These are phyloP conservation scores for Pilasporangium apinafurcum DNA, from an alignment of 352 stramenopile species.

Conservation along the genomic window DNA sequence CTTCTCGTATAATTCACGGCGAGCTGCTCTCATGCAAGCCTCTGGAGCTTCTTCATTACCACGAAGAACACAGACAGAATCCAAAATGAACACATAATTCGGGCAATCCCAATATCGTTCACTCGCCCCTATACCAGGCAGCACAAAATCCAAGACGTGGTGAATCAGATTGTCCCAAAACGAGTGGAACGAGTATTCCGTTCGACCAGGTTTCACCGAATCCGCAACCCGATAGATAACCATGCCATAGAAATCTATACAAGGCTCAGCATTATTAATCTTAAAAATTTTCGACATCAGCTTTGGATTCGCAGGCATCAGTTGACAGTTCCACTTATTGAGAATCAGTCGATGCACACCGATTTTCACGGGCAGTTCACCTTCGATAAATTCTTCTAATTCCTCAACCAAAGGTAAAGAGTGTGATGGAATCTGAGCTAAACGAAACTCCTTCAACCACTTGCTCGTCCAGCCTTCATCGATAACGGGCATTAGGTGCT, in stretches of 20 bases:
- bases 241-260: conserved; percentile 10
- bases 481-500: not conserved
- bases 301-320: conserved; percentile 8
- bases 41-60: conserved; percentile 10
- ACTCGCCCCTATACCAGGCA: conserved; percentile 11
- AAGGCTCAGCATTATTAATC: conserved; percentile 10
- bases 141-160: conserved; percentile 12
- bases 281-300: conserved; percentile 17
- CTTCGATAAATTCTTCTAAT: conserved; percentile 5
- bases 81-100: conserved; percentile 15
- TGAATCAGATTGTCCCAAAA: conserved; percentile 21
- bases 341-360: conserved; percentile 1
- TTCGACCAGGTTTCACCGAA: conserved; percentile 9
- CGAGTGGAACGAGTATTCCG: conserved; percentile 15
- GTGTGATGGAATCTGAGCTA: conserved; percentile 8
- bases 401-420: conserved; percentile 6
- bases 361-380: conserved; percentile 6
- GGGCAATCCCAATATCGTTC: conserved; percentile 12
- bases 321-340: conserved; percentile 3
- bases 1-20: too few species aligned
- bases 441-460: too few species aligned
- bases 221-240: conserved; percentile 9
- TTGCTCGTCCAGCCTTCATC: conserved; percentile 9
- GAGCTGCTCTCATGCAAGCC: conserved; percentile 10
- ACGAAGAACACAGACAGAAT: conserved; percentile 13